A percentile compares a stretch with the other conserved stretches of the same genome.
phyloP scores from a whole-genome alignment of 83 land plant species.

The Diphasiastrum complanatum region DNA sequence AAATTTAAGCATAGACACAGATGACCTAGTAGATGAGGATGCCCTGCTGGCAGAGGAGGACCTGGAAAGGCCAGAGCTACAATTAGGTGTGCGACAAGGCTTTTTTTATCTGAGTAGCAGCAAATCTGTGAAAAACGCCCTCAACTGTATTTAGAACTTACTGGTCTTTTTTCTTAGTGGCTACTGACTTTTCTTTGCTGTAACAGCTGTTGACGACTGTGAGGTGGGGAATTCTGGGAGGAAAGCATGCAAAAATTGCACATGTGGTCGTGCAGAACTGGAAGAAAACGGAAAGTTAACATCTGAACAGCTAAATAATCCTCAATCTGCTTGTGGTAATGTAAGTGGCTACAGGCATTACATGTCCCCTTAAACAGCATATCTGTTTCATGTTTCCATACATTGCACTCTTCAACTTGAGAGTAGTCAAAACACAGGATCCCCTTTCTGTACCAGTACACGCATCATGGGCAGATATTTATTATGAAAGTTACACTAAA shows the following conservation, averaged over 20 bases:
- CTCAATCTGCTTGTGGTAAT: slow-evolving; percentile 93
- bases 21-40: slow-evolving; percentile 81
- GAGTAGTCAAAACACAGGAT: no score
- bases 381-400: no score
- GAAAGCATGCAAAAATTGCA: slow-evolving; percentile 98
- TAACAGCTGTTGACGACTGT: slow-evolving; percentile 63
- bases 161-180: no score
- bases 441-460: no score
- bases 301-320: slow-evolving; percentile 56
- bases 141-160: no score
- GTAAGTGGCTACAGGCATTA: no score
- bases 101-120: not conserved
- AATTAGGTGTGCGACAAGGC: slow-evolving; percentile 30
- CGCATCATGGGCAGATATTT: not conserved
- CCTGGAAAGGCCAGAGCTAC: slow-evolving; percentile 68
- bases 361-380: no score
- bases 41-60: slow-evolving; percentile 91
- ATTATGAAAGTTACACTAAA: not conserved
- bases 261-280: slow-evolving; percentile 91
- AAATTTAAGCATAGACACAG: slow-evolving; percentile 52
- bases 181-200: not conserved
- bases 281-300: slow-evolving; percentile 66
- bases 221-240: slow-evolving; percentile 65
- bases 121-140: not conserved
- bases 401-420: no score